Conservation (phyloP, 768 basidiomycete genomes). For the Sarcodon sp. region DNA sequence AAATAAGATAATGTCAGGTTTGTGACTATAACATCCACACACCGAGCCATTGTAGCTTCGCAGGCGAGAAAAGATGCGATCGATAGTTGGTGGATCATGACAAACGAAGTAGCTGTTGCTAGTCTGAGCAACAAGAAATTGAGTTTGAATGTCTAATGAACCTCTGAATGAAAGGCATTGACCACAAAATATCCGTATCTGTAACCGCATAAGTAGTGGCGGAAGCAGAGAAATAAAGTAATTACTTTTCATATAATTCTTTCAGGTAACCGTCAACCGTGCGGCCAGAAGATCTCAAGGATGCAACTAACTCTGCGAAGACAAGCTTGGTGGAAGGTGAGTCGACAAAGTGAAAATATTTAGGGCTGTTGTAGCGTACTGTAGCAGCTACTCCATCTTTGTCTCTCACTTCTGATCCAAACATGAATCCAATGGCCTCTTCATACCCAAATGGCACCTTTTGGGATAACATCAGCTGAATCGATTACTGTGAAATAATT, state of each 20-base stretch:
- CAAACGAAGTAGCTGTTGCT: constrained; percentile 79
- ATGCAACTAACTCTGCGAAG: constrained; percentile 56
- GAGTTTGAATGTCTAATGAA: no score
- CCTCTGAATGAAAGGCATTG: background rate
- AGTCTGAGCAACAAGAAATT: constrained; percentile 27
- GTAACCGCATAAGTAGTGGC: constrained; percentile 1
- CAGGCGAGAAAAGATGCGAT: constrained; percentile 54
- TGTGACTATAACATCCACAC: constrained; percentile 2
- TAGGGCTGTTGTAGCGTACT: constrained; percentile 24
- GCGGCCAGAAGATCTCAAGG: constrained; percentile 35
- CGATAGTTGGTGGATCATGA: constrained; percentile 48
- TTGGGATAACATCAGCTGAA: background rate
- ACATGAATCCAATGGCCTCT: constrained; percentile 90
- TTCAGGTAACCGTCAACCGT: constrained; percentile 45
- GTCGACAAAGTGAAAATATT: background rate
- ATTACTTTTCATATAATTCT: constrained; percentile 47
- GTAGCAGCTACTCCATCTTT: constrained; percentile 83
- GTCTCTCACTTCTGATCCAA: constrained; percentile 66
- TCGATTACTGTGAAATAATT: background rate
- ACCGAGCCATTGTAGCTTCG: constrained; percentile 39
- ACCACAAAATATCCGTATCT: constrained; percentile 79
- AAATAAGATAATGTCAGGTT: constrained; percentile 1
- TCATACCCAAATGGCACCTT: constrained; percentile 70
- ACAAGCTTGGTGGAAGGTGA: constrained; percentile 27
- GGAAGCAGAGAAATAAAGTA: background rate